These are phyloP conservation scores for Xylariaceae sp. DNA, from an alignment of 2,329 filamentous ascomycete species.

Conservation along the genomic window DNA sequence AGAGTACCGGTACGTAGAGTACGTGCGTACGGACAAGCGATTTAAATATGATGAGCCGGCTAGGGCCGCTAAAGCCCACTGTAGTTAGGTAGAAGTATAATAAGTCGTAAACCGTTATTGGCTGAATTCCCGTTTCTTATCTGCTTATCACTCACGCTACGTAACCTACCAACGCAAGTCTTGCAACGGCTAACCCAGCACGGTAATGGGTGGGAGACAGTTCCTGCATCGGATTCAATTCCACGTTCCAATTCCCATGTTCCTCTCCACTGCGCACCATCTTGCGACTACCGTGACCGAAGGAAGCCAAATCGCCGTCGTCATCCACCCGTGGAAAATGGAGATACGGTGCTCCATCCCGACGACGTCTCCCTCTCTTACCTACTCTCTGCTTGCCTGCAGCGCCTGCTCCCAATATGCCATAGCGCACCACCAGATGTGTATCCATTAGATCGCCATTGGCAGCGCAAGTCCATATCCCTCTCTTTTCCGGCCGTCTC, in stretches of 20 bases:
- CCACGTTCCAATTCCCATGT: not conserved
- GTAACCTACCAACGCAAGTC: too few species aligned
- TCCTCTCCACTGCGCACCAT: not conserved
- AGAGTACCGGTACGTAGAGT: too few species aligned
- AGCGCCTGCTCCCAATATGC: conserved; percentile 20
- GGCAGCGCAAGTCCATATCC: conserved; percentile 11
- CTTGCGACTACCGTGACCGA: not conserved
- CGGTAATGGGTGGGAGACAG: not conserved
- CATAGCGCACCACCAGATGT: conserved; percentile 17
- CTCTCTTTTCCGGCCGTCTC: not conserved
- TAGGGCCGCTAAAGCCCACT: too few species aligned
- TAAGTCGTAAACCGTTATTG: not conserved
- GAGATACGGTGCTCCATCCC: not conserved
- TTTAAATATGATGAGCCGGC: too few species aligned
- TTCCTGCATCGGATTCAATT: not conserved
- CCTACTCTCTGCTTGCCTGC: conserved; percentile 8
- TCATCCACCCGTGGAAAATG: not conserved
- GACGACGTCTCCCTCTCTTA: conserved; percentile 1
- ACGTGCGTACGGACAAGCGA: too few species aligned
- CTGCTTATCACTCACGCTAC: not conserved
- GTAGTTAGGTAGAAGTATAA: too few species aligned
- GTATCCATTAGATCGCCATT: conserved; percentile 22
- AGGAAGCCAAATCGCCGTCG: not conserved
- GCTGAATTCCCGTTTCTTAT: not conserved
- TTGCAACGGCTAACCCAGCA: not conserved